These are phyloP conservation scores for Agaricales sp. DNA, from an alignment of 1,284 basidiomycete species.

Conservation along the genomic window DNA sequence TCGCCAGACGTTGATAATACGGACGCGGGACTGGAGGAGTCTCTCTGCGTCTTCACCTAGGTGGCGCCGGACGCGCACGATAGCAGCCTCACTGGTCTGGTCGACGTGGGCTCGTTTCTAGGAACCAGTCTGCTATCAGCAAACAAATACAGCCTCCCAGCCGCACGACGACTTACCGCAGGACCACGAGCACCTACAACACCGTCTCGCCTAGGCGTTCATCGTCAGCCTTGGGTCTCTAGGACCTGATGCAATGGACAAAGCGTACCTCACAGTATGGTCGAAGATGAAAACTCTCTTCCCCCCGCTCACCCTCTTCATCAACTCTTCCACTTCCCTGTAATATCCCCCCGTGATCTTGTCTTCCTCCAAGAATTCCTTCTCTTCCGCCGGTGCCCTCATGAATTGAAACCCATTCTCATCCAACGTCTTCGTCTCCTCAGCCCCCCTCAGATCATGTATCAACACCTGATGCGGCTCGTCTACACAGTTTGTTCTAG, in stretches of 20 bases:
- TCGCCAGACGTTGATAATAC: slow-evolving; percentile 46
- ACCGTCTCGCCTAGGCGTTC: neutral
- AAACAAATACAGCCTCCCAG: slow-evolving; percentile 1
- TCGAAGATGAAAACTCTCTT: slow-evolving; percentile 33
- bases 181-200: slow-evolving; percentile 16
- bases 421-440: slow-evolving; percentile 25
- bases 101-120: slow-evolving; percentile 27
- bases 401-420: slow-evolving; percentile 32
- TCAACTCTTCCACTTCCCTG: slow-evolving; percentile 30
- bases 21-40: slow-evolving; percentile 29
- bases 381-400: slow-evolving; percentile 23
- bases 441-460: slow-evolving; percentile 23
- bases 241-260: too few species aligned
- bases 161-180: slow-evolving; percentile 26
- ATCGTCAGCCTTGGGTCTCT: too few species aligned
- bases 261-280: slow-evolving; percentile 30
- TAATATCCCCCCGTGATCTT: slow-evolving; percentile 27
- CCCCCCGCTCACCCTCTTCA: slow-evolving; percentile 31
- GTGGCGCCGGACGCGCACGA: slow-evolving; percentile 28
- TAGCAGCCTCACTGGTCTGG: slow-evolving; percentile 28
- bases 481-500: slow-evolving; percentile 14
- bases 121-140: slow-evolving; percentile 24
- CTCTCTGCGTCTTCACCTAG: slow-evolving; percentile 22
- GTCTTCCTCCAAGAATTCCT: slow-evolving; percentile 30
- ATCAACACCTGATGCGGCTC: slow-evolving; percentile 16